Base-by-base conservation (phyloP, 257 asterid species). In the Lycium barbarum region DNA sequence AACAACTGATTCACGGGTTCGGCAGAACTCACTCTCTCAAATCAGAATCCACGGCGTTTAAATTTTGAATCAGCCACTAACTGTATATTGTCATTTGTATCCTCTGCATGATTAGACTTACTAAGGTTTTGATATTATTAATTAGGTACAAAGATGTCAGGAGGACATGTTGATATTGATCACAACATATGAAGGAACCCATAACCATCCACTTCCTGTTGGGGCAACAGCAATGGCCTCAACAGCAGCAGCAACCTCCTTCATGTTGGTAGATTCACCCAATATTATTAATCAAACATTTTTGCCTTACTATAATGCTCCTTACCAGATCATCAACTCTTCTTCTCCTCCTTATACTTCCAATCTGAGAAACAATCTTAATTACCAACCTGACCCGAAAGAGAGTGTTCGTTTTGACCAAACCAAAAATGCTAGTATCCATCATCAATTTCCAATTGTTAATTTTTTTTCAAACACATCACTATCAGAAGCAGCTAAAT, bases 161-260 rank as follows among this genome's bases (percentile, higher is more conserved):
- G 99, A 96, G 40, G 99, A 96, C 87, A 93, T 88, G 92, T 95
- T 98, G 8, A 96, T 95, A 76, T 59, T 96, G 66, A 94, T 93
- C 89, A 96, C 98, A 58, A 96, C 99, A 0, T 96, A 96, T 38
- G 99, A 96, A 91, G 99, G 98, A 86, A 94, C 95, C 5, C 99
- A 96, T 90, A 96, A 94, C 12, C 99, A 96, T 84, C 98, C 98
- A 2, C 91, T 95, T 3, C 99, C 99, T 0, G 97, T 96, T 1
- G 98, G 98, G 0, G 97, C 98, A 63, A 91, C 98, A 0, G 93
- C 97, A 10, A 93, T 94, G 96, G 95, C 97, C 2, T 92, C 98
- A 14, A 82, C 98, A 14, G 83, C 97, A 4, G 88, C 93, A 15
- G 90, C 90, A 5, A 91, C 96, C 14, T 91, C 97, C 2, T 93